Conservation (phyloP, 2,329 filamentous ascomycete genomes). For the Cercospora citrullina region DNA sequence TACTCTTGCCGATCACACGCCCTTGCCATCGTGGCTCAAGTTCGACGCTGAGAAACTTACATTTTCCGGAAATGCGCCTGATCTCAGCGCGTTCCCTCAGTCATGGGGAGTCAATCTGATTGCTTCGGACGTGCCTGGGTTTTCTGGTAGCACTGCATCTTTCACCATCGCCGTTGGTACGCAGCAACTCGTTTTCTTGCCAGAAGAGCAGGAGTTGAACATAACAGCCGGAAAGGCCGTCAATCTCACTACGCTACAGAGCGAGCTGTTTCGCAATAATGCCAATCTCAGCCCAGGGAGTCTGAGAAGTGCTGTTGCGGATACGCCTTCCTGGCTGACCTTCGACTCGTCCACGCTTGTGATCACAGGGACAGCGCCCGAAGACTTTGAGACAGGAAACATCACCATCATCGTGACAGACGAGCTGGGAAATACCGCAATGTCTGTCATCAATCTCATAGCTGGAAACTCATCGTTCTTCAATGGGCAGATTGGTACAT, state of each 20-base stretch:
- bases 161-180: conserved; percentile 73
- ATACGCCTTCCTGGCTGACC: conserved; percentile 67
- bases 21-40: conserved; percentile 79
- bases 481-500: conserved; percentile 43
- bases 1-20: conserved; percentile 73
- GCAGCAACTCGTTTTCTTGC: conserved; percentile 66
- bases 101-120: conserved; percentile 70
- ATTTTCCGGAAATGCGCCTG: conserved; percentile 71
- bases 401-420: conserved; percentile 63
- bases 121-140: conserved; percentile 77
- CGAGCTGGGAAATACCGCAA: conserved; percentile 59
- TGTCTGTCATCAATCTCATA: conserved; percentile 51
- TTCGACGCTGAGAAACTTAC: conserved; percentile 66
- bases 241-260: conserved; percentile 36
- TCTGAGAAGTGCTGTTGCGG: conserved; percentile 51
- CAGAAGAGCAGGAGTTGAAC: conserved; percentile 51
- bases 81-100: conserved; percentile 67
- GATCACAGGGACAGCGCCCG: conserved; percentile 65
- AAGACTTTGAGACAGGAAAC: conserved; percentile 59
- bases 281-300: conserved; percentile 50
- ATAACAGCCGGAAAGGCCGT: conserved; percentile 38
- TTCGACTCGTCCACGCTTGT: conserved; percentile 63
- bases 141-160: conserved; percentile 62
- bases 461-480: conserved; percentile 44
- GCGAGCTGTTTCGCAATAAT: conserved; percentile 42